Evolutionary conservation across 495 filamentous ascomycete species (phyloP).

Genomic region (Glonium stellatum): DNA sequence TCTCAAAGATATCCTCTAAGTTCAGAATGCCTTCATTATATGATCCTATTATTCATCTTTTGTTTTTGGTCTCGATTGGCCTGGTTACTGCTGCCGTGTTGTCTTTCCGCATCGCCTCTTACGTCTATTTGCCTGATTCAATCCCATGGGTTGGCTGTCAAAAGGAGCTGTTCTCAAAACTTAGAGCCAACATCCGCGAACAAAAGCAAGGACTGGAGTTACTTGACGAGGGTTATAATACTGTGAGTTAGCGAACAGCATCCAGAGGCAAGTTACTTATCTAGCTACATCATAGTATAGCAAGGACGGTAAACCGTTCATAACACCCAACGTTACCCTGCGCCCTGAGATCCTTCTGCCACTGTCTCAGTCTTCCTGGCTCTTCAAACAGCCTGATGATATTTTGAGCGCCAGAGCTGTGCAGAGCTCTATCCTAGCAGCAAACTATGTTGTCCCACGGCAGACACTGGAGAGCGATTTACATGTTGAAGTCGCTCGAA

Average conservation of each 20-base stretch:
- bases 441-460: constrained; percentile 32
- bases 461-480: constrained; percentile 1
- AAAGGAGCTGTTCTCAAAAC: neutral
- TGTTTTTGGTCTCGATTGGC: neutral
- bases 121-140: neutral
- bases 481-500: constrained; percentile 36
- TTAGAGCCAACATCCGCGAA: neutral
- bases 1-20: neutral
- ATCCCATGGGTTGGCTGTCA: neutral
- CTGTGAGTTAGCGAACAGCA: neutral
- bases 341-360: constrained; percentile 43
- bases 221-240: neutral
- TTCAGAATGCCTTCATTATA: neutral
- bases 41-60: neutral
- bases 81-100: neutral
- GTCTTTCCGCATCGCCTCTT: neutral
- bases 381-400: constrained; percentile 42
- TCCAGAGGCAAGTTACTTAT: neutral
- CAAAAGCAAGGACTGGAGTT: neutral
- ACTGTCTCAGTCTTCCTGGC: constrained; percentile 36
- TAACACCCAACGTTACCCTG: constrained; percentile 39
- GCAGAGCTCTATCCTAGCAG: constrained; percentile 35
- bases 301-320: constrained; percentile 34
- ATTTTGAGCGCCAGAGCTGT: constrained; percentile 35
- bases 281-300: constrained; percentile 32